Base-by-base conservation (phyloP, 2,329 filamentous ascomycete species). In the Raffaelea arxii region DNA sequence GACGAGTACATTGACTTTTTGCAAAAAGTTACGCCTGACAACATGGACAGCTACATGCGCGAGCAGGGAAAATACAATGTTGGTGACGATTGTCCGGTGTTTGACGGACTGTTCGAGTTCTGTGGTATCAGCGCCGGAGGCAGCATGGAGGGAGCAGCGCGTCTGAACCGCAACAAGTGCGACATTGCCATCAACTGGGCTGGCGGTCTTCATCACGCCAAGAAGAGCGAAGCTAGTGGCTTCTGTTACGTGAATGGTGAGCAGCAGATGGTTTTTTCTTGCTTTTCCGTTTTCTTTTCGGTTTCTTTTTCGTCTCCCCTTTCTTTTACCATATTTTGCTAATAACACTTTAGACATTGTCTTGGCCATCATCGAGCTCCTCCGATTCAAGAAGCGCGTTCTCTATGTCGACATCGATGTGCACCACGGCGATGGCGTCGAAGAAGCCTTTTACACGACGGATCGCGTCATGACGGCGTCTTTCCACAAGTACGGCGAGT, bases 101-200 rank as follows among this genome's bases (percentile, higher is more conserved):
- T 98, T 56, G 91, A 97, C 59, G 92, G 92, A 3, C 80, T 98
- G n/a, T 96, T 90, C 62, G 86, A 94, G 59, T 98, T 96, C 64
- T 94, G 92, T 56, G 88, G 89, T 23, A 86, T 96, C 54, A 97
- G 94, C 63, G 86, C 89, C 11, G 92, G 92, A 47, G 92, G 88
- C 42, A 94, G 87, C 42, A 86, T 98, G 72, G 90, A 95, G 61
- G 92, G 91, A 16, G 91, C 92, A 3, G 85, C 87, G 27, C 86
- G 92, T 52, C 75, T 98, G 19, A 89, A 91, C 59, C 86, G 90
- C 53, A 78, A 86, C 53, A 92, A 96, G 66, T 92, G 89, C 61
- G 88, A 97, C 63, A 95, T 98, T 58, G 92, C 92, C 19, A 86
- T 98, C 64, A 97, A 97, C 66, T 98, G 92, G 92, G 92, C 90